These are phyloP conservation scores for Amyloporia xantha DNA, from an alignment of 768 basidiomycete genomes.

Conservation along the genomic window DNA sequence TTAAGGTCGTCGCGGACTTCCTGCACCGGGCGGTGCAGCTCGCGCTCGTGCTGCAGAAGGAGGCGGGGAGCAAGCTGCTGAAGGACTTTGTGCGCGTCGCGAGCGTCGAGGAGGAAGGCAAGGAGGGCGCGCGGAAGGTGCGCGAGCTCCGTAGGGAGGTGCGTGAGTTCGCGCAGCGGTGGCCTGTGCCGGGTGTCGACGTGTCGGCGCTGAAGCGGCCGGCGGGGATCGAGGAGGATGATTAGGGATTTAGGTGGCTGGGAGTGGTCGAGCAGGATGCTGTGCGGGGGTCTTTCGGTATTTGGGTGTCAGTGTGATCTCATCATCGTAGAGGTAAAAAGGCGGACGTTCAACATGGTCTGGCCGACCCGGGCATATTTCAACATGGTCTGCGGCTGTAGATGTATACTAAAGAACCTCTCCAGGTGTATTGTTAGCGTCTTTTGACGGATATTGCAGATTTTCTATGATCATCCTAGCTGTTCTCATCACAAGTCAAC, in stretches of 20 bases:
- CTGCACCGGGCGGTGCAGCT: conserved; percentile 93
- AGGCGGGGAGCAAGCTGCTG: conserved; percentile 89
- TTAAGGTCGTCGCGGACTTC: conserved; percentile 83
- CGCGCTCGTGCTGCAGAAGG: conserved; percentile 83
- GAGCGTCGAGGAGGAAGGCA: conserved; percentile 58
- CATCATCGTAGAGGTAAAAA: conserved; percentile 35
- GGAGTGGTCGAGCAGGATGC: background rate
- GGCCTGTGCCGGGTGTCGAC: conserved; percentile 90
- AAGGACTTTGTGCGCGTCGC: conserved; percentile 93
- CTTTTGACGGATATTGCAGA: too few relatives aligned
- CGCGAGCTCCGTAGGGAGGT: conserved; percentile 77
- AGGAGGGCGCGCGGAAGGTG: conserved; percentile 65
- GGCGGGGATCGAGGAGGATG: conserved; percentile 54
- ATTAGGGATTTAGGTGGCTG: conserved; percentile 9
- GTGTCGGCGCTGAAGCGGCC: conserved; percentile 42
- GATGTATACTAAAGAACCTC: conserved; percentile 5
- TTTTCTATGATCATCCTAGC: too few relatives aligned
- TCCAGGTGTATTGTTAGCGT: conserved; percentile 3
- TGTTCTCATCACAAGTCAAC: too few relatives aligned
- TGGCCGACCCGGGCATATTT: conserved; percentile 22
- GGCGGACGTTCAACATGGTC: conserved; percentile 53
- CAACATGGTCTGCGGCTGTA: conserved; percentile 19
- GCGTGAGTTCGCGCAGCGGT: conserved; percentile 69
- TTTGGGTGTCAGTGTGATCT: conserved; percentile 2
- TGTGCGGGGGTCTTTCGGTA: background rate